Percentiles rank a stretch among this genome's conserved stretches.
Conservation (phyloP, 1,284 basidiomycete genomes). For the Cutaneotrichosporon sp. region DNA sequence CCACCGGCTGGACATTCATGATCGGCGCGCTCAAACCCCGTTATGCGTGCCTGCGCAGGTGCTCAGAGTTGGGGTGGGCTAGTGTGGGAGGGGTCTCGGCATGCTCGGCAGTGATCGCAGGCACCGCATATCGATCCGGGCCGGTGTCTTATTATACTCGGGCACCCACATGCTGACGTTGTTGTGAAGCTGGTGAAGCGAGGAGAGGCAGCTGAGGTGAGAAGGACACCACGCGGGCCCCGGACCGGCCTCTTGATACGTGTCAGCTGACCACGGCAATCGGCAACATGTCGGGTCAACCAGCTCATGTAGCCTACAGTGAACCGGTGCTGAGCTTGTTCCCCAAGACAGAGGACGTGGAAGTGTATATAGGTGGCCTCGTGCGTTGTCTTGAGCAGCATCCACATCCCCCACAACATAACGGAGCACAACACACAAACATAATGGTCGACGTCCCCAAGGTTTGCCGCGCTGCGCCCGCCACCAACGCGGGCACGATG, state of each 20-base stretch:
- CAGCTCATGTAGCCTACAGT: neutral
- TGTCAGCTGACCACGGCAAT: neutral
- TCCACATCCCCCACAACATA: neutral
- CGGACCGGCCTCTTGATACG: neutral
- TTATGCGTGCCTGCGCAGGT: too few species aligned
- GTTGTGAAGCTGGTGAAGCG: too few species aligned
- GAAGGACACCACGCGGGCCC: neutral
- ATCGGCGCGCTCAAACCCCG: too few species aligned
- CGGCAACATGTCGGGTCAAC: neutral
- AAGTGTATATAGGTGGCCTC: neutral
- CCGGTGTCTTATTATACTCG: too few species aligned
- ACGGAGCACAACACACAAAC: neutral
- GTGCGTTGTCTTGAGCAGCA: too few species aligned
- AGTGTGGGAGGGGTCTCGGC: too few species aligned
- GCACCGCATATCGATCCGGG: too few species aligned
- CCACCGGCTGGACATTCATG: too few species aligned
- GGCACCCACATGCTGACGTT: too few species aligned
- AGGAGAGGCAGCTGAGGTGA: neutral
- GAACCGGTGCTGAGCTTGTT: too few species aligned
- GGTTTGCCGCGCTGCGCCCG: constrained; percentile 25
- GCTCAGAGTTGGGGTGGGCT: too few species aligned
- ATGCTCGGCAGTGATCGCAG: too few species aligned
- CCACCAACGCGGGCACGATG: constrained; percentile 13
- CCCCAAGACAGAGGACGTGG: neutral
- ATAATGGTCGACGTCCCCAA: constrained; percentile 21